Base-by-base conservation (phyloP, 1,284 basidiomycete species). In the Chalciporus piperatoides region DNA sequence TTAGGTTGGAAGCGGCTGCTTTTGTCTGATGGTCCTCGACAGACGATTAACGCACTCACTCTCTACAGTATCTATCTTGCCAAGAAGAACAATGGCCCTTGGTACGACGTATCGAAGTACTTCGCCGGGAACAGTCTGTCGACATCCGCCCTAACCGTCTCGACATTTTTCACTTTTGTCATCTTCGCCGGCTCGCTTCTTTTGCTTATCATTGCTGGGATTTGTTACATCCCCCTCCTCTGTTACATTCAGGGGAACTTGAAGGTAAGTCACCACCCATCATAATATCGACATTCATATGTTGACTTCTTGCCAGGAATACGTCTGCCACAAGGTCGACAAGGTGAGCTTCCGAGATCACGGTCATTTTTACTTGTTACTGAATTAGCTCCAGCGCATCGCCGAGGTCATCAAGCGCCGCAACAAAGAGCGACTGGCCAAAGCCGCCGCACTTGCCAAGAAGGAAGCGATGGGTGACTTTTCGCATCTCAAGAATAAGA, bases 271-370 rank as follows among this genome's bases (percentile, higher is more conserved):
- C 14, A 1, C 41, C 41, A 44, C 45, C 35, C 47, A 44, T 24
- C 35, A 15, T 49, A 24, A 35, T 39, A 24, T 11, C 2, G n/a
- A 35, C 17, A 17, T 21, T 46, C 40, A 28, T 48, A 1, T 35
- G 36, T 44, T 48, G 46, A 64, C 53, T 40, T 36, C 38, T 15
- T 30, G 57, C 30, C 66, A 95, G 84, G 96, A 98, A 79, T 98
- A 97, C 71, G 93, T 92, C 69, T 98, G 95, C 71, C 92, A 98
- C 75, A 97, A 98, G 73, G 92, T 97, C 48, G 96, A 98, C 74
- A 97, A 97, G 82, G 88, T 90, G 63, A 56, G 61, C 54, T 14
- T 23, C 39, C 6, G 15, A 24, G 5, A 17, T 41, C 27, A 28
- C 46, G 41, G 27, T 36, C 6, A 24, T 42, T 27, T 14, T 49